Evolutionary conservation across 805 yeast genomes (phyloP).

Genomic region (Candida saitoana): DNA sequence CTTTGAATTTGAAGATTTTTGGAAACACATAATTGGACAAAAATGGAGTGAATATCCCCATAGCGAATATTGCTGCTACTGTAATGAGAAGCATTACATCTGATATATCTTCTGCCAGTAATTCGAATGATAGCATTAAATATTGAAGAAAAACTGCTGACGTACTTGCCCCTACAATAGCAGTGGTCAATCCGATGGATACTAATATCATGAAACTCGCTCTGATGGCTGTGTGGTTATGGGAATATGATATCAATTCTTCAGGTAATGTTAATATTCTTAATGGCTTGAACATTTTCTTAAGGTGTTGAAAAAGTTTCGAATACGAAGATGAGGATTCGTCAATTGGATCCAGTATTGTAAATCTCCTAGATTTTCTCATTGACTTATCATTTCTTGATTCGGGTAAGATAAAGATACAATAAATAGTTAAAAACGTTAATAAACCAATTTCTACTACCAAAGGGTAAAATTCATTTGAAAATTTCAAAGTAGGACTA

Average conservation of each 20-base stretch:
- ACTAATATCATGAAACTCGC: conserved; percentile 42
- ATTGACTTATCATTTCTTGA: conserved; percentile 53
- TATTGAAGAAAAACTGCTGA: conserved; percentile 44
- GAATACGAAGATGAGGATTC: background rate
- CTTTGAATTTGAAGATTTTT: conserved; percentile 20
- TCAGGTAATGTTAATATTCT: conserved; percentile 49
- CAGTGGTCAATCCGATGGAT: conserved; percentile 29
- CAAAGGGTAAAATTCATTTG: conserved; percentile 17
- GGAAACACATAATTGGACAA: conserved; percentile 29
- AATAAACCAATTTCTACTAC: conserved; percentile 26
- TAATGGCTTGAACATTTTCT: conserved; percentile 38
- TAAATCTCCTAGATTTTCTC: conserved; percentile 22
- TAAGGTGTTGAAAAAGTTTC: background rate
- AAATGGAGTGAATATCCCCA: conserved; percentile 50
- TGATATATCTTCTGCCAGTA: conserved; percentile 53
- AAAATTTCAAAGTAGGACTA: background rate
- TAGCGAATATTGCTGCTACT: conserved; percentile 39
- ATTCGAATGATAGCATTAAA: conserved; percentile 46
- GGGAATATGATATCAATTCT: conserved; percentile 14
- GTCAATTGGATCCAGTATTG: conserved; percentile 5
- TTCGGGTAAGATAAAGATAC: conserved; percentile 44
- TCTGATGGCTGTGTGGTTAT: conserved; percentile 14
- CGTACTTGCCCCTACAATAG: conserved; percentile 31
- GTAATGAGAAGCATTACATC: conserved; percentile 42
- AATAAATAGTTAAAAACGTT: conserved; percentile 22